Evolutionary conservation across 305 asterid species (phyloP).

Genomic region (Solanum aculeatissimum): DNA sequence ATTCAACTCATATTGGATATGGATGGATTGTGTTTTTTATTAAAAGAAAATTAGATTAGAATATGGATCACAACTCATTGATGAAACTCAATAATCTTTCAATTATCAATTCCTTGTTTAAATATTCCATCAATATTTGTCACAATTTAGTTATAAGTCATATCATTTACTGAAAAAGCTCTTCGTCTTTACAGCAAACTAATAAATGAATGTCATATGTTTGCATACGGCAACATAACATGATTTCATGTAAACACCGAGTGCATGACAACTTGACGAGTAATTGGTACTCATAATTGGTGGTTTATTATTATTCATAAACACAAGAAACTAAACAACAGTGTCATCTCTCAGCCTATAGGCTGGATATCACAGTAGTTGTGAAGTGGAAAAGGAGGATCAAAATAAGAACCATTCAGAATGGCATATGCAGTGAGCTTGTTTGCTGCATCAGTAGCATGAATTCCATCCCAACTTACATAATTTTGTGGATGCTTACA

Average conservation of each 20-base stretch:
- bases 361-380: too few species aligned
- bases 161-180: background rate
- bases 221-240: background rate
- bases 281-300: too few species aligned
- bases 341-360: too few species aligned
- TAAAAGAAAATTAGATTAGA: background rate
- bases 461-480: conserved; percentile 89
- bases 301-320: too few species aligned
- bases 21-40: background rate
- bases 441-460: too few species aligned
- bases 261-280: too few species aligned
- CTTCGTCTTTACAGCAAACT: background rate
- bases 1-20: background rate
- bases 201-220: background rate
- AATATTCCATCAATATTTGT: background rate
- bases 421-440: too few species aligned
- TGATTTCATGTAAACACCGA: background rate
- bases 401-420: too few species aligned
- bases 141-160: background rate
- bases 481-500: conserved; percentile 54
- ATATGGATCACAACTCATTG: background rate
- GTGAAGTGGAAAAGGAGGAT: too few species aligned
- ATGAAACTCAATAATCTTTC: background rate
- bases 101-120: background rate
- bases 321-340: too few species aligned